phyloP scores from a whole-genome alignment of 495 filamentous ascomycete species.

The Penicillium canescens region DNA sequence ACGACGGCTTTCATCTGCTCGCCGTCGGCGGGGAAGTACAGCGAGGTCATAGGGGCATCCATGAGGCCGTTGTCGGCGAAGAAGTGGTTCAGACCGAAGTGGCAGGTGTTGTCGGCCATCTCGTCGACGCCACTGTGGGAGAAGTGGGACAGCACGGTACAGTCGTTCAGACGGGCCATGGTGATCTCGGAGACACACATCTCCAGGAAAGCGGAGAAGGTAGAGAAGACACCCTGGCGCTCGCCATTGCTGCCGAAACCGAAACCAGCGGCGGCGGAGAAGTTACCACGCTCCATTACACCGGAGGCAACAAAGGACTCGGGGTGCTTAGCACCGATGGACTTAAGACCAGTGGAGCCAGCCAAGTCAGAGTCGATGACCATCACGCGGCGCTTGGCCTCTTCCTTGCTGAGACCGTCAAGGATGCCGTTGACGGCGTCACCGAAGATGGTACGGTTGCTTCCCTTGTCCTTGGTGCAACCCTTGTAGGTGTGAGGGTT shows the following conservation, averaged over 20 bases:
- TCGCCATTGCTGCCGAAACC: conserved; percentile 40
- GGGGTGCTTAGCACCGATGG: conserved; percentile 33
- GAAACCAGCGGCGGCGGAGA: conserved; percentile 41
- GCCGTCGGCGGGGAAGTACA: conserved; percentile 45
- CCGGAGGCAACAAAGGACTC: conserved; percentile 37
- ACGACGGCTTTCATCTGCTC: conserved; percentile 48
- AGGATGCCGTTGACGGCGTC: conserved; percentile 41
- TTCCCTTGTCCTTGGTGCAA: conserved; percentile 35
- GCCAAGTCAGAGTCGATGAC: conserved; percentile 45
- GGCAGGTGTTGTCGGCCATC: conserved; percentile 46
- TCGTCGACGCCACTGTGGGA: conserved; percentile 43
- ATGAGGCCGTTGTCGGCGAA: conserved; percentile 43
- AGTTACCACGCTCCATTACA: conserved; percentile 45
- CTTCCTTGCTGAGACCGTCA: conserved; percentile 37
- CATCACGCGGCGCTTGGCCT: conserved; percentile 41
- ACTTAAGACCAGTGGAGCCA: conserved; percentile 42
- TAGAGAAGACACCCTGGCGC: conserved; percentile 43
- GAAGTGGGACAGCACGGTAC: conserved; percentile 41
- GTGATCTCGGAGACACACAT: conserved; percentile 45
- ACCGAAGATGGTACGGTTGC: conserved; percentile 39
- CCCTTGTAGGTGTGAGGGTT: conserved; percentile 38
- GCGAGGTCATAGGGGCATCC: conserved; percentile 28
- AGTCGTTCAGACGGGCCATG: conserved; percentile 43
- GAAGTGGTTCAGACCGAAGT: conserved; percentile 45
- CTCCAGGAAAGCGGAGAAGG: conserved; percentile 43